Conservation (phyloP, 495 filamentous ascomycete species). For the Chaetomium fimeti region DNA sequence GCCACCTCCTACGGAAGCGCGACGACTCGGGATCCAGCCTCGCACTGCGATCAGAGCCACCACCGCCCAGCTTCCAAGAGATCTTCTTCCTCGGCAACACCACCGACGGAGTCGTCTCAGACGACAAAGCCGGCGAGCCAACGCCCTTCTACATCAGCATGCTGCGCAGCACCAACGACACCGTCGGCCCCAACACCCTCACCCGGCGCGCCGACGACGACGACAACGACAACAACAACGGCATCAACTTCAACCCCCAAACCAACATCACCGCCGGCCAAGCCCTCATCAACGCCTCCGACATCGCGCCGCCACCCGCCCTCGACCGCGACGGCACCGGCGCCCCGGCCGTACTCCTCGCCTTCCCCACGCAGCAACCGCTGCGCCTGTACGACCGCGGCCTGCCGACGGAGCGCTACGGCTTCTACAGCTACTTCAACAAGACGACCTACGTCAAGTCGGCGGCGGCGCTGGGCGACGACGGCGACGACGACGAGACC, state of each 20-base stretch:
- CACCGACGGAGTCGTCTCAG: constrained; percentile 63
- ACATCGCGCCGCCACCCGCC: constrained; percentile 59
- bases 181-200: constrained; percentile 38
- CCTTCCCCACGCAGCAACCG: constrained; percentile 69
- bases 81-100: constrained; percentile 78
- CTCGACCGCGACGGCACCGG: constrained; percentile 66
- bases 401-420: constrained; percentile 78
- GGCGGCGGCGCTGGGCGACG: constrained; percentile 30
- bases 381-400: constrained; percentile 83
- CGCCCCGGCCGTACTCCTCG: constrained; percentile 66
- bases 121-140: constrained; percentile 62
- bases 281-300: constrained; percentile 40
- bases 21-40: constrained; percentile 48
- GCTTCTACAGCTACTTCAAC: constrained; percentile 90
- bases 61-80: constrained; percentile 64
- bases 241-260: not conserved
- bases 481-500: constrained; percentile 28
- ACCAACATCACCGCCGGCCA: constrained; percentile 2
- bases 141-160: constrained; percentile 69
- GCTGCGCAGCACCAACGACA: constrained; percentile 36
- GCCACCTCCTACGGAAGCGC: not conserved
- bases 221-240: not conserved
- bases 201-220: constrained; percentile 35
- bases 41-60: constrained; percentile 40
- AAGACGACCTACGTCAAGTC: constrained; percentile 78